These are phyloP conservation scores for Heliosperma pusillum DNA, from an alignment of 148 eudicot genomes.

Conservation along the genomic window DNA sequence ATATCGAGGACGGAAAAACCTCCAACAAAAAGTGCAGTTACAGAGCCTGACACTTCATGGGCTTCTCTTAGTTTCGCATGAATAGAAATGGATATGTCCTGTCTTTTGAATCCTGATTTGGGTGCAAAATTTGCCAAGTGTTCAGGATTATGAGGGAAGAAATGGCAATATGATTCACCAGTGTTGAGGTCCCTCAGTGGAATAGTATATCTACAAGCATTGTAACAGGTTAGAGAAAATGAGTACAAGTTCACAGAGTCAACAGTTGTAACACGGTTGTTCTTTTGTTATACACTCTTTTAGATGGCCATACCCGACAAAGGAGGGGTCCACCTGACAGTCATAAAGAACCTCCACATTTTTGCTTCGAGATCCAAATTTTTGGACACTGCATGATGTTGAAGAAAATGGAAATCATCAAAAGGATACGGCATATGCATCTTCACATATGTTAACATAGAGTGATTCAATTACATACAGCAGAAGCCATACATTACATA, in stretches of 20 bases:
- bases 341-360: slow-evolving; percentile 46
- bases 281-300: background rate
- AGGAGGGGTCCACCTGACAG: slow-evolving; percentile 69
- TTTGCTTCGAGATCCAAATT: slow-evolving; percentile 33
- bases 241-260: background rate
- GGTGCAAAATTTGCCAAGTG: slow-evolving; percentile 48
- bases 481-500: background rate
- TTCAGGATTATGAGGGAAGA: slow-evolving; percentile 79
- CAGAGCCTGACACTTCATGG: slow-evolving; percentile 54
- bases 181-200: slow-evolving; percentile 73
- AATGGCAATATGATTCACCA: slow-evolving; percentile 59
- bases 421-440: background rate
- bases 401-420: background rate
- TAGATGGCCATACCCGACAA: slow-evolving; percentile 51
- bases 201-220: slow-evolving; percentile 41
- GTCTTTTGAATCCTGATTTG: slow-evolving; percentile 34
- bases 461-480: background rate
- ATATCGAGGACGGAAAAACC: slow-evolving; percentile 61
- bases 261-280: background rate
- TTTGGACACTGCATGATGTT: slow-evolving; percentile 26
- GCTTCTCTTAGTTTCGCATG: slow-evolving; percentile 51
- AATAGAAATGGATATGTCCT: slow-evolving; percentile 40
- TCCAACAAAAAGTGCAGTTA: slow-evolving; percentile 66
- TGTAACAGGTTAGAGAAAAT: background rate
- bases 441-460: background rate